These are phyloP conservation scores for Malus hybrid DNA, from an alignment of 331 rosid genomes.

Conservation along the genomic window DNA sequence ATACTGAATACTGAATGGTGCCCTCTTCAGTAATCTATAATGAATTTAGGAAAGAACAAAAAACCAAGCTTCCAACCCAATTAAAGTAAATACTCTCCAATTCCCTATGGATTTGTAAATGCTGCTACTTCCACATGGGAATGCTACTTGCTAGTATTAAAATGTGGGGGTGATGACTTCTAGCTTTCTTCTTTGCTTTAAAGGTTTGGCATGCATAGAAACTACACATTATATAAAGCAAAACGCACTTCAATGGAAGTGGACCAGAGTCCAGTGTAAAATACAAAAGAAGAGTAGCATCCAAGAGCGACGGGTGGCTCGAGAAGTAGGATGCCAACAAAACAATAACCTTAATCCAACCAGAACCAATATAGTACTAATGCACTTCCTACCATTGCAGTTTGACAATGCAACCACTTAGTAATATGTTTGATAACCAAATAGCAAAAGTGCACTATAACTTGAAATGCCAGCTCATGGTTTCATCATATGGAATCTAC, in stretches of 20 bases:
- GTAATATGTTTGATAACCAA: background rate
- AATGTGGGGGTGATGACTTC: conserved; percentile 14
- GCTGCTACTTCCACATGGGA: conserved; percentile 33
- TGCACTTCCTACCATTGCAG: background rate
- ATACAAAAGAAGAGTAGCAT: conserved; percentile 10
- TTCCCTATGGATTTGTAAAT: conserved; percentile 24
- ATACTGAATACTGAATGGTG: background rate
- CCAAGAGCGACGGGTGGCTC: conserved; percentile 59
- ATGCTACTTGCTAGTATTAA: conserved; percentile 4
- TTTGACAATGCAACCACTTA: conserved; percentile 1
- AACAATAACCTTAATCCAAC: conserved; percentile 20
- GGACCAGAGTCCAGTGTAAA: conserved; percentile 32
- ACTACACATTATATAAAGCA: background rate
- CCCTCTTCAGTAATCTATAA: background rate
- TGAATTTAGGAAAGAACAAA: background rate
- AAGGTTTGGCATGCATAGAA: conserved; percentile 1
- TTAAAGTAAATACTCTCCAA: conserved; percentile 4
- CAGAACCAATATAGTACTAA: background rate
- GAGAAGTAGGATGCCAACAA: conserved; percentile 28
- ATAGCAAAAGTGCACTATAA: background rate
- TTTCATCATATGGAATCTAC: background rate
- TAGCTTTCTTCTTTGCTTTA: background rate
- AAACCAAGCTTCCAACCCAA: conserved; percentile 7
- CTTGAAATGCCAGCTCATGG: background rate
- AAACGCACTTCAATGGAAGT: conserved; percentile 3